phyloP scores from a whole-genome alignment of 2,329 filamentous ascomycete species.

The Ophiostoma piceae region DNA sequence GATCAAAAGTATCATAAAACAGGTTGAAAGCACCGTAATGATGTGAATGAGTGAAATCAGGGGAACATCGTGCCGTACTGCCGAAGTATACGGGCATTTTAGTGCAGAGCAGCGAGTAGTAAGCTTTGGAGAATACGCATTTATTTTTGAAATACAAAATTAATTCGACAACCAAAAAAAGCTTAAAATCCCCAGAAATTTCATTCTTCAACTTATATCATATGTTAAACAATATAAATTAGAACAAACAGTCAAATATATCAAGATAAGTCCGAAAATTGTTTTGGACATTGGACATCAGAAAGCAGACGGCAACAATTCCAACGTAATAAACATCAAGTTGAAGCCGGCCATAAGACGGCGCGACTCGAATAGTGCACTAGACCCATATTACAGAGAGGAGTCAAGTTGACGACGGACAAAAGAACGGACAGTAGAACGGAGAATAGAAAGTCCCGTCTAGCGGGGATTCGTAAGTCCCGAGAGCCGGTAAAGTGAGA shows the following conservation, averaged over 20 bases:
- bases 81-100: neutral
- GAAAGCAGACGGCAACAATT: neutral
- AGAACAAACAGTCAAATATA: too few species aligned
- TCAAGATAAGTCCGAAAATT: too few species aligned
- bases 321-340: neutral
- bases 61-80: neutral
- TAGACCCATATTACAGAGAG: neutral
- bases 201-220: too few species aligned
- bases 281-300: too few species aligned
- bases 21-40: neutral
- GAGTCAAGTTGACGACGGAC: neutral
- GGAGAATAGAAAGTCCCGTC: neutral
- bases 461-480: neutral
- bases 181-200: too few species aligned
- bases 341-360: neutral
- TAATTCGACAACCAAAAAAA: too few species aligned
- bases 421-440: neutral
- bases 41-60: neutral
- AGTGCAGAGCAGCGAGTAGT: neutral
- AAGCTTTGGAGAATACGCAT: too few species aligned
- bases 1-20: too few species aligned
- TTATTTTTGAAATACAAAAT: too few species aligned
- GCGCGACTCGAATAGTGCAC: neutral
- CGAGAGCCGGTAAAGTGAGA: neutral
- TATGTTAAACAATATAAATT: too few species aligned